Evolutionary conservation across 306 rosid genomes (phyloP).

Genomic region (Pterocarpus santalinus): DNA sequence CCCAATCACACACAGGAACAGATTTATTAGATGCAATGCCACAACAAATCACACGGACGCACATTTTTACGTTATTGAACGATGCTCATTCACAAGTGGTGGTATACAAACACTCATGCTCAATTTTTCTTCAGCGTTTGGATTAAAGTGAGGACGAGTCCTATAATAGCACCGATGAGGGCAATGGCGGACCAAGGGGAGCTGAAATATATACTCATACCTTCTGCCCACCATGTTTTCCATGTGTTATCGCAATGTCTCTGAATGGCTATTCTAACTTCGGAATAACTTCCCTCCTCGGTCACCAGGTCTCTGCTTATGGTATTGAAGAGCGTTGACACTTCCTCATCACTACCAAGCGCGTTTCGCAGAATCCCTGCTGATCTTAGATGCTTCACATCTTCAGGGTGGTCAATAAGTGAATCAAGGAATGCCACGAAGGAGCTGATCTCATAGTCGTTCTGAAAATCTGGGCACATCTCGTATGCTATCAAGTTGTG

Average conservation of each 20-base stretch:
- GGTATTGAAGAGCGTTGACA: conserved; percentile 44
- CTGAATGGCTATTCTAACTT: not conserved
- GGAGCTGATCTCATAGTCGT: conserved; percentile 35
- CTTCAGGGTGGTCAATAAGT: no score
- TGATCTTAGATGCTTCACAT: no score
- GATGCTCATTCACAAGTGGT: not conserved
- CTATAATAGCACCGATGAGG: not conserved
- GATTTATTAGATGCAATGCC: no score
- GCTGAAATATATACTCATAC: conserved; percentile 36
- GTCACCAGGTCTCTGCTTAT: conserved; percentile 42
- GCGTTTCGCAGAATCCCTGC: no score
- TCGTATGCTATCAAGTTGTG: conserved; percentile 8
- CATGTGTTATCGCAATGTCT: not conserved
- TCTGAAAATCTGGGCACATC: conserved; percentile 52
- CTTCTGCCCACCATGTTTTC: conserved; percentile 45
- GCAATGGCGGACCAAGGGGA: conserved; percentile 47
- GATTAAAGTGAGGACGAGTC: not conserved
- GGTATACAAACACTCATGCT: no score
- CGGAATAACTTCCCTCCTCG: not conserved
- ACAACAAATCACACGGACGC: no score
- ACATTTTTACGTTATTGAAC: no score
- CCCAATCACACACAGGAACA: no score
- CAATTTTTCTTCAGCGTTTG: not conserved
- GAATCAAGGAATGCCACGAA: no score
- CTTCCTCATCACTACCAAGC: conserved; percentile 40